Evolutionary conservation across 768 basidiomycete genomes (phyloP).

Genomic region (Phylloporus rhodoxanthus): DNA sequence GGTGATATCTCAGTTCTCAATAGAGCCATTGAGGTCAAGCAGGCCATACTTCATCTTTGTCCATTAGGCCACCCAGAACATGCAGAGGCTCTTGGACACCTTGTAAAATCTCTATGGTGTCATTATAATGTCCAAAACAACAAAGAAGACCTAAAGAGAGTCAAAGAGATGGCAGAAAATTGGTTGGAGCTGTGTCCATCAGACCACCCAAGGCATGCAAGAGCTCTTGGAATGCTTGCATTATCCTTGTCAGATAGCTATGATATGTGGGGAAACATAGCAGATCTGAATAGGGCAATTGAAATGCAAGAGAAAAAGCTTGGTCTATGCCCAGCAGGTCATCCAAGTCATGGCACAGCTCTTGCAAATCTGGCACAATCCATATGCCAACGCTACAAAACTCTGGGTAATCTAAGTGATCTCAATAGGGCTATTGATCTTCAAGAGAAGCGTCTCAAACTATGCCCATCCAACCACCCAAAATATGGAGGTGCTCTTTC

Average conservation of each 20-base stretch:
- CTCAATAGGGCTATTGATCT: background rate
- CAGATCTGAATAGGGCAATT: background rate
- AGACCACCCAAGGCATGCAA: background rate
- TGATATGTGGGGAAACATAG: background rate
- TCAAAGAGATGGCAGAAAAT: background rate
- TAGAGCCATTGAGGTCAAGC: background rate
- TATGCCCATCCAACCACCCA: background rate
- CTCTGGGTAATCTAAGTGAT: background rate
- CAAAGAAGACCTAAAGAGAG: background rate
- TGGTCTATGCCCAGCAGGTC: background rate
- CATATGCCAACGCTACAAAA: background rate
- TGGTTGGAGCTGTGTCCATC: background rate
- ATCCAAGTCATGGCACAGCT: background rate
- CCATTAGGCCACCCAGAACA: background rate
- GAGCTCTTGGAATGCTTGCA: background rate
- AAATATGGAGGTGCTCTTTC: background rate
- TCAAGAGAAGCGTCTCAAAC: background rate
- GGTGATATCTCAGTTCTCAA: background rate
- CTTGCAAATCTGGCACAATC: background rate
- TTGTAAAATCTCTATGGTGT: background rate
- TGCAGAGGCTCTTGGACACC: background rate
- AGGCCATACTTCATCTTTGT: background rate
- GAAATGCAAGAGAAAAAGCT: background rate
- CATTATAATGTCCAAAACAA: background rate
- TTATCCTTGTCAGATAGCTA: background rate